A percentile compares a stretch with the other conserved stretches of the same genome.
These are phyloP conservation scores for Fusarium robinianum DNA, from an alignment of 2,329 filamentous ascomycete genomes.

Conservation along the genomic window DNA sequence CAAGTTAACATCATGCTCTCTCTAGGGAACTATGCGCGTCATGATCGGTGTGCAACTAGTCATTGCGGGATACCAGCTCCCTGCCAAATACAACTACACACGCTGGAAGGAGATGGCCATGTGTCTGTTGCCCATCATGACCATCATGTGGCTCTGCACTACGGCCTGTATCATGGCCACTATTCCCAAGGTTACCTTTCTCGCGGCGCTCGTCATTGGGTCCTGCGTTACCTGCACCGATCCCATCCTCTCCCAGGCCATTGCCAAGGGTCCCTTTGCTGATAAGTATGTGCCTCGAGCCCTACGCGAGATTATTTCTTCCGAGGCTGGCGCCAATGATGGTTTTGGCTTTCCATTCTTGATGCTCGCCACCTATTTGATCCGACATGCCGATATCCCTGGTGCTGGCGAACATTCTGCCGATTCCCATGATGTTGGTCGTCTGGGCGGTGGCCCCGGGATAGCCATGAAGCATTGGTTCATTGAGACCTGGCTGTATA, in stretches of 20 bases:
- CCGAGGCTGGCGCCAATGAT: slow-evolving; percentile 87
- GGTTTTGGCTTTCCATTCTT: slow-evolving; percentile 88
- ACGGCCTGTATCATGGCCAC: slow-evolving; percentile 78
- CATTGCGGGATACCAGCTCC: slow-evolving; percentile 84
- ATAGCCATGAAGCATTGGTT: slow-evolving; percentile 82
- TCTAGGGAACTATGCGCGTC: too few relatives aligned
- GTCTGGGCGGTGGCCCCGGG: slow-evolving; percentile 61
- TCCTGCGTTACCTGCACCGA: slow-evolving; percentile 93
- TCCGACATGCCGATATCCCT: slow-evolving; percentile 67
- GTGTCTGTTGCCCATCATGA: slow-evolving; percentile 84
- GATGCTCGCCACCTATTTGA: slow-evolving; percentile 81
- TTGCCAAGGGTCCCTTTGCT: slow-evolving; percentile 92
- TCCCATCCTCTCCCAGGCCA: slow-evolving; percentile 83
- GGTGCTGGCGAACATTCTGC: slow-evolving; percentile 55
- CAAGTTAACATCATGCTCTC: too few relatives aligned
- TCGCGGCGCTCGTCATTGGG: slow-evolving; percentile 79
- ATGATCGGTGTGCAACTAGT: slow-evolving; percentile 93
- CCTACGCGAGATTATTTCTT: slow-evolving; percentile 78
- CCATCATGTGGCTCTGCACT: slow-evolving; percentile 83
- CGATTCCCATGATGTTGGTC: slow-evolving; percentile 51
- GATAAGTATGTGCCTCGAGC: slow-evolving; percentile 85
- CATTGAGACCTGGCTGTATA: slow-evolving; percentile 82
- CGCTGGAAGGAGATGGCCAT: slow-evolving; percentile 78
- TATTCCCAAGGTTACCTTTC: slow-evolving; percentile 70
- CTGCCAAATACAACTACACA: slow-evolving; percentile 75